phyloP scores from a whole-genome alignment of 306 rosid species.

The Prinsepia uniflora region DNA sequence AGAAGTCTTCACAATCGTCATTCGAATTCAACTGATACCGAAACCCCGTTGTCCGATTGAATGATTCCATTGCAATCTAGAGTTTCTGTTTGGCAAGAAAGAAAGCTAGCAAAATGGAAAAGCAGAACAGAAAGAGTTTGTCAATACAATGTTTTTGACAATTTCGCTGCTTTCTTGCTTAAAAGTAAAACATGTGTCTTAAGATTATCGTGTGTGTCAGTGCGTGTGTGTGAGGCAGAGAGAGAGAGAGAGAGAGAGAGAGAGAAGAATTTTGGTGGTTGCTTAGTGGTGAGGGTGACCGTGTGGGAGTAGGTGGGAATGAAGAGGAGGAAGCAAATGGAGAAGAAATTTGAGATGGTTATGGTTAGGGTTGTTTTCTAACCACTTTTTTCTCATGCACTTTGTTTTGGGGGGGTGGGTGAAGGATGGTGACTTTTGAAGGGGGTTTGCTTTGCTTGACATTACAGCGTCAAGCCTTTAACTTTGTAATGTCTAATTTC shows the following conservation, averaged over 20 bases:
- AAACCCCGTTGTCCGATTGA: slow-evolving; percentile 46
- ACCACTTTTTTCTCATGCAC: slow-evolving; percentile 21
- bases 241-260: slow-evolving; percentile 19
- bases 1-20: slow-evolving; percentile 40
- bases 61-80: slow-evolving; percentile 56
- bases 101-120: slow-evolving; percentile 12
- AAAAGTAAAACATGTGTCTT: background rate
- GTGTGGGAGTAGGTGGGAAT: slow-evolving; percentile 45
- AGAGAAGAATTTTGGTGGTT: slow-evolving; percentile 25
- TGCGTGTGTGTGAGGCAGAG: background rate
- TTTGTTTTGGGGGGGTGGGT: slow-evolving; percentile 38
- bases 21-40: slow-evolving; percentile 51
- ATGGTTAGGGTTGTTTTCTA: slow-evolving; percentile 26
- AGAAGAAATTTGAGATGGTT: slow-evolving; percentile 23
- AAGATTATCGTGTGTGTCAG: too few species aligned
- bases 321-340: slow-evolving; percentile 29
- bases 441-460: slow-evolving; percentile 47
- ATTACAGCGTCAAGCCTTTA: slow-evolving; percentile 54
- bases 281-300: slow-evolving; percentile 19
- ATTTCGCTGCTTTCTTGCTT: background rate
- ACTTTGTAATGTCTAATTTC: slow-evolving; percentile 21
- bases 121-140: slow-evolving; percentile 20
- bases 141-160: slow-evolving; percentile 14
- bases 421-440: slow-evolving; percentile 34
- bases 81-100: slow-evolving; percentile 9